Conservation (phyloP, 2,329 filamentous ascomycete genomes). For the Xylariaceae sp. region DNA sequence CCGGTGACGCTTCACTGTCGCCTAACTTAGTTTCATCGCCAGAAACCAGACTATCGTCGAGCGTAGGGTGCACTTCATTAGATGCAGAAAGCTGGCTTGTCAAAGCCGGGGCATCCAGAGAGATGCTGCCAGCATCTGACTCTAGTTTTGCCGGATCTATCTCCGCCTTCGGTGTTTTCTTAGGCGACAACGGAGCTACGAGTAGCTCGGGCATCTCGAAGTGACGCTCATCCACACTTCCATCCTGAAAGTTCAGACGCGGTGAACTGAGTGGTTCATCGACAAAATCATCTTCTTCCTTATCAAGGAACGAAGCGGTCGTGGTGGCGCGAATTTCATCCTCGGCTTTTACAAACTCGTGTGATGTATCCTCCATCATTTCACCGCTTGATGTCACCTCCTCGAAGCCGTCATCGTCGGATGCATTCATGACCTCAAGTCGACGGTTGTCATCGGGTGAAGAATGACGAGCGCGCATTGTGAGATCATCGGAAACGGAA, state of each 20-base stretch:
- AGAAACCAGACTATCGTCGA: background rate
- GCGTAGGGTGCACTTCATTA: background rate
- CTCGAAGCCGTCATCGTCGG: conserved; percentile 90
- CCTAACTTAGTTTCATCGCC: conserved; percentile 1
- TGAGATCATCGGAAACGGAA: conserved; percentile 56
- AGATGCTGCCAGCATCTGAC: background rate
- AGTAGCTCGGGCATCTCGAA: conserved; percentile 54
- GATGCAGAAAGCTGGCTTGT: background rate
- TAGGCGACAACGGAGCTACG: conserved; percentile 54
- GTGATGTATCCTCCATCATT: conserved; percentile 66
- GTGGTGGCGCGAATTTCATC: conserved; percentile 43
- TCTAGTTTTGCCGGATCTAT: conserved; percentile 19
- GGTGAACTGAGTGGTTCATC: conserved; percentile 71
- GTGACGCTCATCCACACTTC: conserved; percentile 46
- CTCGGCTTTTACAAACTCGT: conserved; percentile 60
- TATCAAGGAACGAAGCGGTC: conserved; percentile 44
- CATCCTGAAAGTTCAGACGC: conserved; percentile 55
- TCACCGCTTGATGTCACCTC: conserved; percentile 70
- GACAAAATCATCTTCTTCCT: conserved; percentile 69
- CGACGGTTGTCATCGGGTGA: conserved; percentile 57
- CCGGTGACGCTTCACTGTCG: conserved; percentile 5
- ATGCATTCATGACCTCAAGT: conserved; percentile 72
- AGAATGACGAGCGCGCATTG: conserved; percentile 50
- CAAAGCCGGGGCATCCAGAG: background rate
- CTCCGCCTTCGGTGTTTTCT: conserved; percentile 33